These are phyloP conservation scores for Hirschioporus abietinus DNA, from an alignment of 768 basidiomycete genomes.

Conservation along the genomic window DNA sequence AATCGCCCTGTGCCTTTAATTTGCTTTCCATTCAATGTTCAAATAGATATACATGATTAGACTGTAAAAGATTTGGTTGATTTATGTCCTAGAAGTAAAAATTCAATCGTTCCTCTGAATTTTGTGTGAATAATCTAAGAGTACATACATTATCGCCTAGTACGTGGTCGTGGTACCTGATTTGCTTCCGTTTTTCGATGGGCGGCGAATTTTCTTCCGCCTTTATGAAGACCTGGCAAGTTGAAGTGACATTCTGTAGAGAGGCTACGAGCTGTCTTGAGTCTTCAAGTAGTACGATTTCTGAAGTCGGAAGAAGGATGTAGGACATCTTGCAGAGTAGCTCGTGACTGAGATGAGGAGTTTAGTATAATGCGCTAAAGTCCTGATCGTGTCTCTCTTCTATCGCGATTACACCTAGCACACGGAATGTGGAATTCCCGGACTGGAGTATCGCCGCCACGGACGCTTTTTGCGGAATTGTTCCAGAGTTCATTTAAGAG, in stretches of 20 bases:
- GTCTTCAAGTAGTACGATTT: neutral
- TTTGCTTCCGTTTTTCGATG: too few relatives aligned
- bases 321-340: neutral
- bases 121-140: neutral
- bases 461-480: neutral
- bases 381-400: neutral
- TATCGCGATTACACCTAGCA: neutral
- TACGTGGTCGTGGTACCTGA: too few relatives aligned
- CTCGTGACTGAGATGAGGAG: neutral
- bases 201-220: too few relatives aligned
- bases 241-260: too few relatives aligned
- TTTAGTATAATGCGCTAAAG: neutral
- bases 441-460: neutral
- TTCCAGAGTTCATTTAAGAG: neutral
- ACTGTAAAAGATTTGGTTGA: neutral
- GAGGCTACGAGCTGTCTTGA: too few relatives aligned
- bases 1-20: neutral
- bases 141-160: too few relatives aligned
- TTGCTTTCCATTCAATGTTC: neutral
- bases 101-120: neutral
- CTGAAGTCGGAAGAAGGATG: neutral
- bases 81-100: neutral
- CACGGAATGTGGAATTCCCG: neutral
- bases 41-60: neutral
- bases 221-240: too few relatives aligned